Evolutionary conservation across 225 moss, liverwort and hornwort genomes (phyloP).

Genomic region (Sphagnum contortum): DNA sequence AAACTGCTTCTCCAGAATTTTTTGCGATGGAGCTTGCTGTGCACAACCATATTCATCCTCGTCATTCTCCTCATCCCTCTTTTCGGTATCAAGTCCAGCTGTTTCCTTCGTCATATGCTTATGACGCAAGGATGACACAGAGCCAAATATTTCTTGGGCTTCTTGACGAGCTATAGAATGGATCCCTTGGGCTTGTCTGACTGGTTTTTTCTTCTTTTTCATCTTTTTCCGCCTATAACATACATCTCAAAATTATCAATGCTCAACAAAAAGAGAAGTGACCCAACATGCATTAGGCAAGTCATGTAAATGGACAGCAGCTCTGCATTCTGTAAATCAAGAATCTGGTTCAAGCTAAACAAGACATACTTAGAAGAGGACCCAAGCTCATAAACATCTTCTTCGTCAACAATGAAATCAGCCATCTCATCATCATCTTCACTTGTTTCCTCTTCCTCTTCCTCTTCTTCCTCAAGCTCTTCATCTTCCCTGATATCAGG

Average conservation of each 20-base stretch:
- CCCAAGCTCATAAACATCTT: constrained; percentile 90
- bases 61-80: constrained; percentile 68
- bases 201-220: constrained; percentile 63
- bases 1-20: constrained; percentile 84
- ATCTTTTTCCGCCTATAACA: constrained; percentile 50
- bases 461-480: constrained; percentile 20
- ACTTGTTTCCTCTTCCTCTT: constrained; percentile 87
- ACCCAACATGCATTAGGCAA: too few species aligned
- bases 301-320: too few species aligned
- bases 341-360: too few species aligned
- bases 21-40: constrained; percentile 53
- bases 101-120: constrained; percentile 53
- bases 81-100: constrained; percentile 49
- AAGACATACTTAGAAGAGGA: too few species aligned
- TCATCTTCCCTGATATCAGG: constrained; percentile 92
- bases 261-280: too few species aligned
- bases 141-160: constrained; percentile 94
- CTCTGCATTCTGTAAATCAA: too few species aligned
- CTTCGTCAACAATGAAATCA: constrained; percentile 98
- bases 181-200: constrained; percentile 71
- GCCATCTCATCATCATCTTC: constrained; percentile 99
- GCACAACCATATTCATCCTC: constrained; percentile 57
- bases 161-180: constrained; percentile 83
- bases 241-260: background rate
- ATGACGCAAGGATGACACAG: constrained; percentile 69